Conservation (phyloP, 495 filamentous ascomycete genomes). For the Podospora australis region DNA sequence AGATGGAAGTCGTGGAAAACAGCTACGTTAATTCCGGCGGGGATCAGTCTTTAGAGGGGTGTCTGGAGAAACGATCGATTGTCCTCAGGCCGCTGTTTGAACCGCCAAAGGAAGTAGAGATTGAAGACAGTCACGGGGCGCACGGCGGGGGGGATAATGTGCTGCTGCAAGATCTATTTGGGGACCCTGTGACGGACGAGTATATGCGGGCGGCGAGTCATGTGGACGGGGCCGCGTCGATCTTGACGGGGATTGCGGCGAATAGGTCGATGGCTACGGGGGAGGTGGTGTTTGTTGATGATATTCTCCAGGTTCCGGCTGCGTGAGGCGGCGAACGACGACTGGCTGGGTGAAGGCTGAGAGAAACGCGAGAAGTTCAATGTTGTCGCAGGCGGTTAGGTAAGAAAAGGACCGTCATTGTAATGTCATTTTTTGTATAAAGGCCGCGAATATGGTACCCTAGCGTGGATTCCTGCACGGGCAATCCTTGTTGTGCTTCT, state of each 20-base stretch:
- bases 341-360: too few relatives aligned
- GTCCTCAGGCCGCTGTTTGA: slow-evolving; percentile 36
- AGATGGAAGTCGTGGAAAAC: slow-evolving; percentile 45
- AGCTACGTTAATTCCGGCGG: slow-evolving; percentile 45
- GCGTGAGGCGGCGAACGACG: too few relatives aligned
- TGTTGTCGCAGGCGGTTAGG: too few relatives aligned
- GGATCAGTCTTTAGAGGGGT: slow-evolving; percentile 38
- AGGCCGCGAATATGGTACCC: too few relatives aligned
- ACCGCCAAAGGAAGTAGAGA: slow-evolving; percentile 38
- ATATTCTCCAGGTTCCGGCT: slow-evolving; percentile 34
- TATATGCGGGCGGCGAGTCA: slow-evolving; percentile 41
- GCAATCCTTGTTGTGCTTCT: too few relatives aligned
- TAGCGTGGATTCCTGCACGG: too few relatives aligned
- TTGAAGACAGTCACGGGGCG: slow-evolving; percentile 32
- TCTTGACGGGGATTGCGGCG: slow-evolving; percentile 52
- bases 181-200: slow-evolving; percentile 35
- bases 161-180: slow-evolving; percentile 41
- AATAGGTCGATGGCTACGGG: slow-evolving; percentile 51
- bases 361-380: too few relatives aligned
- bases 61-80: slow-evolving; percentile 32
- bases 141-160: slow-evolving; percentile 43
- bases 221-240: slow-evolving; percentile 50
- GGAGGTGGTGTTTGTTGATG: slow-evolving; percentile 41
- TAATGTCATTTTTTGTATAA: too few relatives aligned
- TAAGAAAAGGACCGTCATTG: too few relatives aligned